Evolutionary conservation across 129 eudicot genomes (phyloP).

Genomic region (Chrysanthemum lavandulifolium): DNA sequence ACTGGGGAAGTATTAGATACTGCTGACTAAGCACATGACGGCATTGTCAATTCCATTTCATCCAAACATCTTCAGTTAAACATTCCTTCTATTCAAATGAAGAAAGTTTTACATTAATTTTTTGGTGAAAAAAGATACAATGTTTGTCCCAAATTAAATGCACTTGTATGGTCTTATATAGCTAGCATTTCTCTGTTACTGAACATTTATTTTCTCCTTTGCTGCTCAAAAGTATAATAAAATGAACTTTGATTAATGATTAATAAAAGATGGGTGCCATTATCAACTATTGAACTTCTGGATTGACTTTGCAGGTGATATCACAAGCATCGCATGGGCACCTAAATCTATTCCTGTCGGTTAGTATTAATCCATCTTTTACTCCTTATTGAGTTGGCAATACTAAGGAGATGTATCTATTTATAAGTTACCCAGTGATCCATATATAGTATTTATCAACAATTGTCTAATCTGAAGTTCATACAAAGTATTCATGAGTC

Average conservation of each 20-base stretch:
- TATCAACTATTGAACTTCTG: background rate
- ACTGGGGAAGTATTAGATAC: slow-evolving; percentile 85
- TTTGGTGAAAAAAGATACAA: background rate
- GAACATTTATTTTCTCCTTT: background rate
- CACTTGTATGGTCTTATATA: slow-evolving; percentile 2
- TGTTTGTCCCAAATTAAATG: background rate
- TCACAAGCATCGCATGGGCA: slow-evolving; percentile 92
- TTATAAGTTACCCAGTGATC: too few species aligned
- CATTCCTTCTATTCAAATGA: background rate
- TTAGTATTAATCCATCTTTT: slow-evolving; percentile 29
- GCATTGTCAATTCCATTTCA: slow-evolving; percentile 37
- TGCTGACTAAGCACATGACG: slow-evolving; percentile 96
- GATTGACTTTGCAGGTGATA: slow-evolving; percentile 58
- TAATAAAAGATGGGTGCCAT: background rate
- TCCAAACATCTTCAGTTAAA: background rate
- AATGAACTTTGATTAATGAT: background rate
- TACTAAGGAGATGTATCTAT: too few species aligned
- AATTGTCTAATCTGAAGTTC: background rate
- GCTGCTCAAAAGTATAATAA: background rate
- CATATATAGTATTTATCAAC: too few species aligned
- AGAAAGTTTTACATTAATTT: background rate
- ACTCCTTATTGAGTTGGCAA: background rate
- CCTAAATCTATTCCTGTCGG: slow-evolving; percentile 66
- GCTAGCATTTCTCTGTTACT: background rate
- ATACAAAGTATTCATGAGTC: background rate